These are phyloP conservation scores for Picochlorum sp. DNA, from an alignment of 139 green algal genomes.

Conservation along the genomic window DNA sequence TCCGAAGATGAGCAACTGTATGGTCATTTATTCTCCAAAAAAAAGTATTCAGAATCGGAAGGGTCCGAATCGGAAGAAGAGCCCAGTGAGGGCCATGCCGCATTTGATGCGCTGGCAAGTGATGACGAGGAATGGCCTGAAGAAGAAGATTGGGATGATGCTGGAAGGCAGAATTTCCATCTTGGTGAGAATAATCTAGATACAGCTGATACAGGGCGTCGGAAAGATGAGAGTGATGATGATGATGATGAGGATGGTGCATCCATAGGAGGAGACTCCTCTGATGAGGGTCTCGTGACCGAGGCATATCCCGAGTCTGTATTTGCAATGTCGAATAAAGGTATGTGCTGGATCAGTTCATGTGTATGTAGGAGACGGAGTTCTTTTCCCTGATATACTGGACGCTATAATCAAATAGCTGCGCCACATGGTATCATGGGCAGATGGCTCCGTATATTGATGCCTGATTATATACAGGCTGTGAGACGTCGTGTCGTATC, in stretches of 20 bases:
- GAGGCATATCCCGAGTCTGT: slow-evolving; percentile 69
- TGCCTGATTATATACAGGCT: neutral
- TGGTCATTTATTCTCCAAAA: slow-evolving; percentile 45
- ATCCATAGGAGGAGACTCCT: neutral
- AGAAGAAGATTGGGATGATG: slow-evolving; percentile 12
- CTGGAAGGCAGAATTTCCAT: neutral
- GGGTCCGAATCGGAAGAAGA: slow-evolving; percentile 19
- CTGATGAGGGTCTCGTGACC: neutral
- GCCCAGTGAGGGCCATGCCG: slow-evolving; percentile 2
- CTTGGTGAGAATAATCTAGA: neutral
- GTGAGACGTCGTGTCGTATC: neutral
- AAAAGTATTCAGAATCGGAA: slow-evolving; percentile 27
- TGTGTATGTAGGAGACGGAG: slow-evolving; percentile 10
- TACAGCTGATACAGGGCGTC: neutral
- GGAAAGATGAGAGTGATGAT: slow-evolving; percentile 12
- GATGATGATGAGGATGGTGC: slow-evolving; percentile 27
- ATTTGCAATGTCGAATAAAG: slow-evolving; percentile 45
- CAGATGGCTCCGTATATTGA: slow-evolving; percentile 30
- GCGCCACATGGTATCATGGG: slow-evolving; percentile 13
- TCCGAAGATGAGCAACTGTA: slow-evolving; percentile 75
- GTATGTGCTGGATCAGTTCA: slow-evolving; percentile 16
- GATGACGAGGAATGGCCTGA: neutral
- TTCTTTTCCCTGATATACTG: slow-evolving; percentile 23
- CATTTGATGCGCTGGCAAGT: neutral
- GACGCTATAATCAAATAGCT: neutral